phyloP scores from a whole-genome alignment of 495 filamentous ascomycete species.

The Lasiosphaeria miniovina region DNA sequence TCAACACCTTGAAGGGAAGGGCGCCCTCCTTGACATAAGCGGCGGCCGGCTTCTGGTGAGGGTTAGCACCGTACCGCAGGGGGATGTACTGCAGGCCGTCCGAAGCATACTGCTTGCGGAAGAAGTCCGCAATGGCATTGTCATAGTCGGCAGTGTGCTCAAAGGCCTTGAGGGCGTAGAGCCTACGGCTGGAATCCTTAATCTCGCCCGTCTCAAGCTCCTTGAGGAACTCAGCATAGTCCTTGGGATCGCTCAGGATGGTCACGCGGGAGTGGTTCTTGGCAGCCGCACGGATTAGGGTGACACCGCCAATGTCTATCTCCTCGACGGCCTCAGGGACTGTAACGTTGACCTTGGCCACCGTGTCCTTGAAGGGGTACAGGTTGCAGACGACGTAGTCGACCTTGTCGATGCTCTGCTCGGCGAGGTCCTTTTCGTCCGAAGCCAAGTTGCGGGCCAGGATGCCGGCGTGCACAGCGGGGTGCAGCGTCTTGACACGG shows the following conservation, averaged over 20 bases:
- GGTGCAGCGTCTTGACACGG: conserved; percentile 95
- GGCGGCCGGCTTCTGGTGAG: conserved; percentile 92
- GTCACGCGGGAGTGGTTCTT: conserved; percentile 97
- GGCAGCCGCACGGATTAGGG: conserved; percentile 89
- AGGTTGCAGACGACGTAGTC: conserved; percentile 99
- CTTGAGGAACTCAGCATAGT: conserved; percentile 91
- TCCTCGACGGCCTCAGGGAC: conserved; percentile 96
- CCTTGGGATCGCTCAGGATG: conserved; percentile 86
- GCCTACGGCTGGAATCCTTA: conserved; percentile 73
- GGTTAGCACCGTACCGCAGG: conserved; percentile 93
- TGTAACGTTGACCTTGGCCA: conserved; percentile 94
- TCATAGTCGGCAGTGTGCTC: conserved; percentile 99
- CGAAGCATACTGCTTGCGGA: conserved; percentile 91
- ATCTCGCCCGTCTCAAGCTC: conserved; percentile 87
- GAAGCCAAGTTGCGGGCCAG: conserved; percentile 88
- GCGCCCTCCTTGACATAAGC: conserved; percentile 68
- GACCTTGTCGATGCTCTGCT: conserved; percentile 95
- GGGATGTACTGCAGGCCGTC: conserved; percentile 78
- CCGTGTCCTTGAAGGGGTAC: conserved; percentile 97
- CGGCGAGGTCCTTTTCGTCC: conserved; percentile 93
- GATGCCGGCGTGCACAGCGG: conserved; percentile 88
- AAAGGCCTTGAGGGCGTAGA: conserved; percentile 93
- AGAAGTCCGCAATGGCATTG: conserved; percentile 89
- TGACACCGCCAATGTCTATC: conserved; percentile 97
- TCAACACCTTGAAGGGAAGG: conserved; percentile 95